Conservation (phyloP, 2,329 filamentous ascomycete genomes). For the Cladosporium sp. region DNA sequence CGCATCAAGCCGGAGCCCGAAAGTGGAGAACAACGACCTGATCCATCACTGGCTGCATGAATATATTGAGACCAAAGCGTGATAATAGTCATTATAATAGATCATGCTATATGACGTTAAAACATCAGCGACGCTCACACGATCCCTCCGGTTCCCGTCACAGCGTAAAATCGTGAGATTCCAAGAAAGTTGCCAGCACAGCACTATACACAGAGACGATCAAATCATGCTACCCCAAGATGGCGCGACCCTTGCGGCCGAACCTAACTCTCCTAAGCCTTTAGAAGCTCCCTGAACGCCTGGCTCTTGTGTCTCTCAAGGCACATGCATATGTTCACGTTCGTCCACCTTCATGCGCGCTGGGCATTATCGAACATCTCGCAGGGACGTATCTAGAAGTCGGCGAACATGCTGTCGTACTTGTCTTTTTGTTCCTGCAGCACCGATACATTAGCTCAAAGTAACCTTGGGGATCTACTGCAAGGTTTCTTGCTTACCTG, state of each 20-base stretch:
- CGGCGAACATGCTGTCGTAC: constrained; percentile 70
- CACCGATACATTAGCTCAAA: neutral
- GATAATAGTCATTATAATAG: neutral
- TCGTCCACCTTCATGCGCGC: neutral
- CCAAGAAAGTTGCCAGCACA: neutral
- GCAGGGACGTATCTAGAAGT: constrained; percentile 57
- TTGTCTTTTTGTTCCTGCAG: constrained; percentile 60
- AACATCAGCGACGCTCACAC: neutral
- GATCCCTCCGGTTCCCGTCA: neutral
- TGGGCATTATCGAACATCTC: neutral
- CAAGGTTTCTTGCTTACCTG: constrained; percentile 38
- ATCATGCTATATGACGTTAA: constrained; percentile 1
- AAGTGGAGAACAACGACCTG: too few relatives aligned
- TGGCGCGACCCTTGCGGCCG: neutral
- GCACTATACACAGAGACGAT: neutral
- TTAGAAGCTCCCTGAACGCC: constrained; percentile 15
- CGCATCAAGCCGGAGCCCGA: neutral
- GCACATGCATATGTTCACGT: constrained; percentile 9
- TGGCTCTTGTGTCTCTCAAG: constrained; percentile 10
- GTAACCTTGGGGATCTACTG: neutral
- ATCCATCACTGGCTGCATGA: neutral
- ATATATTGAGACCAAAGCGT: neutral
- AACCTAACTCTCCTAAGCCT: neutral
- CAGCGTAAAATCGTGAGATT: neutral
- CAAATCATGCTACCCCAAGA: constrained; percentile 5